A percentile compares a stretch with the other conserved stretches of the same genome.
Conservation (phyloP, 2,329 filamentous ascomycete genomes). For the Botrytis byssoidea region DNA sequence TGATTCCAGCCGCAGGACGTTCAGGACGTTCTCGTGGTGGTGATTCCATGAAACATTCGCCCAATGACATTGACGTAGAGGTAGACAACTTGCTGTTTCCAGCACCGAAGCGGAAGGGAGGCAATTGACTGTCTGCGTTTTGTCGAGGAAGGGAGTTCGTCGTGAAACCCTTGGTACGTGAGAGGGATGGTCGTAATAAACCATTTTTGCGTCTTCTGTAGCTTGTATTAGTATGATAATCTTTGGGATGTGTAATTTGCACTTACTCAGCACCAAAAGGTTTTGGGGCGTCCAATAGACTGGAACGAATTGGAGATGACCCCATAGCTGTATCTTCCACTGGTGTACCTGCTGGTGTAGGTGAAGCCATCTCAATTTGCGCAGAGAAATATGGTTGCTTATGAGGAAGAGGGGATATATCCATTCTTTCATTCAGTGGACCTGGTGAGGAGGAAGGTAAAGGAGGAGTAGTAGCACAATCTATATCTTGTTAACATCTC, state of each 20-base stretch:
- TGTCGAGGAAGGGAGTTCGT: conserved; percentile 63
- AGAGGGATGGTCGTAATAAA: conserved; percentile 71
- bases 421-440: conserved; percentile 74
- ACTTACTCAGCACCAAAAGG: conserved; percentile 54
- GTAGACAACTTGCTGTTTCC: conserved; percentile 49
- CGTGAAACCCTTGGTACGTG: conserved; percentile 71
- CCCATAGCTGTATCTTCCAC: conserved; percentile 52
- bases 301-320: conserved; percentile 53
- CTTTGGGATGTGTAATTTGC: conserved; percentile 29
- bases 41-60: conserved; percentile 77
- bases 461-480: conserved; percentile 79
- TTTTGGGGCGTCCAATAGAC: conserved; percentile 51
- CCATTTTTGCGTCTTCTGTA: conserved; percentile 64
- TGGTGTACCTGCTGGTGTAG: conserved; percentile 57
- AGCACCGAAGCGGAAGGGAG: conserved; percentile 72
- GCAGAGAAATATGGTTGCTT: conserved; percentile 65
- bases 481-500: conserved; percentile 46
- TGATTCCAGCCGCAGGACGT: conserved; percentile 52
- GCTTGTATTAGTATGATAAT: conserved; percentile 25
- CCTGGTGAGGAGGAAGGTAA: conserved; percentile 81
- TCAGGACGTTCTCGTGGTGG: conserved; percentile 69
- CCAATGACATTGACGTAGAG: conserved; percentile 64
- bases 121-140: conserved; percentile 62
- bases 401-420: conserved; percentile 89
- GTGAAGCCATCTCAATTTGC: conserved; percentile 68